Conservation (phyloP, 148 eudicot genomes). For the Talinum fruticosum region DNA sequence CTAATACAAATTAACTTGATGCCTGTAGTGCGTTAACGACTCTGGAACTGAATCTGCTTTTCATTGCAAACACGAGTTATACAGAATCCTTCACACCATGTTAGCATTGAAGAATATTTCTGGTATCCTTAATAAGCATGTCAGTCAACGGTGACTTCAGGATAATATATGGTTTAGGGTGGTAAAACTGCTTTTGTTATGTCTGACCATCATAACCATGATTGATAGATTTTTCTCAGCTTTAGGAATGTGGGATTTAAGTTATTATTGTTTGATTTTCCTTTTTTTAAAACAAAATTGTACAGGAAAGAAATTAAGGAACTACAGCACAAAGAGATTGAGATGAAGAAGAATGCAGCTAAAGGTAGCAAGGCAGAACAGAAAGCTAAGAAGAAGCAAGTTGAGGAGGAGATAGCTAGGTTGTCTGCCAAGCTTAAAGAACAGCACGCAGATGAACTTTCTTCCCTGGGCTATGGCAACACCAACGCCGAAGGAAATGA, state of each 20-base stretch:
- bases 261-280: not conserved
- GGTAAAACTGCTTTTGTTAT: not conserved
- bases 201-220: not conserved
- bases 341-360: constrained; percentile 73
- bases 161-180: not conserved
- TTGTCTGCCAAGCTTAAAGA: constrained; percentile 58
- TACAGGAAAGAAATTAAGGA: constrained; percentile 57
- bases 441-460: constrained; percentile 60
- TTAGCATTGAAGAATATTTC: not conserved
- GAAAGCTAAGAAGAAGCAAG: constrained; percentile 76
- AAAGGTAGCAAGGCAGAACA: constrained; percentile 88
- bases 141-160: not conserved
- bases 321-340: constrained; percentile 63
- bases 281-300: not conserved
- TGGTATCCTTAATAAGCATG: not conserved
- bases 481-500: constrained; percentile 31
- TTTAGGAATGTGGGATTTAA: not conserved
- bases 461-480: constrained; percentile 47
- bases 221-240: not conserved
- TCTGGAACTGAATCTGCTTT: not conserved
- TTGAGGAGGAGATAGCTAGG: constrained; percentile 58
- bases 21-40: not conserved
- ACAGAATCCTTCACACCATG: not conserved
- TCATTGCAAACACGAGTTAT: not conserved
- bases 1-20: not conserved